phyloP scores from a whole-genome alignment of 371 early-diverging fungal genomes.

The Mortierella sp. region DNA sequence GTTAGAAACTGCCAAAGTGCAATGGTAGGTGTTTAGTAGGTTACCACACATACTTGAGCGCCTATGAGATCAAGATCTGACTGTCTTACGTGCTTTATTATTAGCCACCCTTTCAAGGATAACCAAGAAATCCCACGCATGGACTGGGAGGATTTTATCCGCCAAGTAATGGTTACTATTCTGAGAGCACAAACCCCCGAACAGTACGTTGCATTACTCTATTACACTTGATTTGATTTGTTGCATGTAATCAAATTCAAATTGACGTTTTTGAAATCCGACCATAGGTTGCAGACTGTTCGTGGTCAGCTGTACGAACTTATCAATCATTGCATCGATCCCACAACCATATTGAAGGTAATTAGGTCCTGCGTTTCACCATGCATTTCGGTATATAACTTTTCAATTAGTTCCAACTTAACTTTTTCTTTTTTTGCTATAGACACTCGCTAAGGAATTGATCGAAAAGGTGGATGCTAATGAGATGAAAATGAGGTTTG shows the following conservation, averaged over 20 bases:
- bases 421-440: conserved; percentile 28
- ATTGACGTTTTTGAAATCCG: not conserved
- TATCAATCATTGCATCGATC: conserved; percentile 90
- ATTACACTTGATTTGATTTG: not conserved
- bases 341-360: conserved; percentile 85
- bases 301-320: conserved; percentile 90
- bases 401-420: not conserved
- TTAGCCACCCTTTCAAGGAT: conserved; percentile 65
- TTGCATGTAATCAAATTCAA: not conserved
- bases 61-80: not conserved
- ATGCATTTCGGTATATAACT: not conserved
- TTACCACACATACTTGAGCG: not conserved
- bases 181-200: conserved; percentile 81
- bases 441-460: conserved; percentile 81
- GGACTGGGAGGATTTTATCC: conserved; percentile 94
- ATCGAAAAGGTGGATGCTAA: conserved; percentile 72
- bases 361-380: not conserved
- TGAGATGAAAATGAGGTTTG: conserved; percentile 73
- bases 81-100: not conserved
- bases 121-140: conserved; percentile 73
- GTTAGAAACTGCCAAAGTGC: conserved; percentile 89
- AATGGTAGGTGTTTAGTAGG: conserved; percentile 62
- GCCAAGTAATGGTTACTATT: conserved; percentile 76
- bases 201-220: conserved; percentile 51
- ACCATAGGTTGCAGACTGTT: conserved; percentile 72